A percentile compares a stretch with the other conserved stretches of the same genome.
phyloP scores from a whole-genome alignment of 2,329 filamentous ascomycete species.

The Fusarium avenaceum region DNA sequence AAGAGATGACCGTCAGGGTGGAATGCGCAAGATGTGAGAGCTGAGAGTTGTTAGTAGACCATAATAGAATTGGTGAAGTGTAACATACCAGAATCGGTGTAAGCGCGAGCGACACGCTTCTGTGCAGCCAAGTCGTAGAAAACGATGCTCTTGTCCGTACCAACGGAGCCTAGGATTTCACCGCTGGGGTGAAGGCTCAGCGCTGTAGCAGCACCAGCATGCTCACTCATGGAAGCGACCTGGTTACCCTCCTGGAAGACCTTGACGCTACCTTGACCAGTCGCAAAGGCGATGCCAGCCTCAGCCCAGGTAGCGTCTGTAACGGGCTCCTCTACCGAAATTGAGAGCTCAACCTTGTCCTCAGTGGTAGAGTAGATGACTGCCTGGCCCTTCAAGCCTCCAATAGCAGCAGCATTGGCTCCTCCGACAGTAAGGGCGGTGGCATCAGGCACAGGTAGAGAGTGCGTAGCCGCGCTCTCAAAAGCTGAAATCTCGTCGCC shows the following conservation, averaged over 20 bases:
- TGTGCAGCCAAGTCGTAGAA: constrained; percentile 83
- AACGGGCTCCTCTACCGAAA: constrained; percentile 76
- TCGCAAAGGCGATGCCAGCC: constrained; percentile 78
- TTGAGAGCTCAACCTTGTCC: constrained; percentile 74
- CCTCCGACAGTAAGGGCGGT: constrained; percentile 67
- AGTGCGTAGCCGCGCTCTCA: constrained; percentile 59
- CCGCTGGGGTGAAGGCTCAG: constrained; percentile 87
- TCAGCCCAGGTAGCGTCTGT: constrained; percentile 76
- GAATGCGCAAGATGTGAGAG: constrained; percentile 83
- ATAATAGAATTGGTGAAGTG: neutral
- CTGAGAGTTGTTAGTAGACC: constrained; percentile 57
- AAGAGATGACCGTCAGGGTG: constrained; percentile 97
- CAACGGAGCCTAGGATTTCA: constrained; percentile 86
- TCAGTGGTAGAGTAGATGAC: constrained; percentile 81
- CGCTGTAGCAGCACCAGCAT: constrained; percentile 84
- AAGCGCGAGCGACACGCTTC: constrained; percentile 81
- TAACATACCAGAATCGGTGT: constrained; percentile 80
- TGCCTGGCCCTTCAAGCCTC: constrained; percentile 79
- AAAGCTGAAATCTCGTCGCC: constrained; percentile 74
- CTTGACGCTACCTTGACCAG: constrained; percentile 82
- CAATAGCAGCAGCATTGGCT: constrained; percentile 78
- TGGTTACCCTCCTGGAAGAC: constrained; percentile 80
- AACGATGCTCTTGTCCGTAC: constrained; percentile 91
- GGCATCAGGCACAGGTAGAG: constrained; percentile 62
- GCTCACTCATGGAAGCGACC: constrained; percentile 78